These are phyloP conservation scores for Dendrothele bispora DNA, from an alignment of 768 basidiomycete species.

Conservation along the genomic window DNA sequence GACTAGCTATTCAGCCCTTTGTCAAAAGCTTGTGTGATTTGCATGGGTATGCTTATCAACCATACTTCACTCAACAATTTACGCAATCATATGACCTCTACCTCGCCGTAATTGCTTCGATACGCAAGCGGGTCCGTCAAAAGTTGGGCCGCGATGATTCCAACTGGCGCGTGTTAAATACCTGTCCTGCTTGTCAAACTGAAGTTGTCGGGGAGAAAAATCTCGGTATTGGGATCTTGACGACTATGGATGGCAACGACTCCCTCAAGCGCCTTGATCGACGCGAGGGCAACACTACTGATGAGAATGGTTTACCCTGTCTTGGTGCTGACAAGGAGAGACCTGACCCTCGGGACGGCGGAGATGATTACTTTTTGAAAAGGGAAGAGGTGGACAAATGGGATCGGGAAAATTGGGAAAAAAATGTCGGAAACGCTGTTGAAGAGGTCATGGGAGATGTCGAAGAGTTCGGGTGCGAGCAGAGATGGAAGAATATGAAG, in stretches of 20 bases:
- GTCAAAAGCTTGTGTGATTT: constrained; percentile 15
- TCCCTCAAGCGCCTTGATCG: constrained; percentile 10
- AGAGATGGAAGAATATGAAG: background rate
- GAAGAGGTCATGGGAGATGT: background rate
- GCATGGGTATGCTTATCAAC: constrained; percentile 11
- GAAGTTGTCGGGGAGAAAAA: constrained; percentile 21
- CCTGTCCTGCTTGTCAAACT: constrained; percentile 26
- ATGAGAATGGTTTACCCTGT: background rate
- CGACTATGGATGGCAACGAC: constrained; percentile 25
- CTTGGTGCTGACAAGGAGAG: background rate
- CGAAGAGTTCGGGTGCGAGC: background rate
- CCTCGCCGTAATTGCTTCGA: constrained; percentile 9
- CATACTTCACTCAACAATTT: constrained; percentile 13
- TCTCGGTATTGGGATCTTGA: constrained; percentile 16
- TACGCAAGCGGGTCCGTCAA: constrained; percentile 6
- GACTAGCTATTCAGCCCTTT: constrained; percentile 13
- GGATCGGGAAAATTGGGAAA: background rate
- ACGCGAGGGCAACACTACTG: background rate
- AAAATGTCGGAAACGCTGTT: background rate
- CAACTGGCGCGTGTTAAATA: constrained; percentile 20
- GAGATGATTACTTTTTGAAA: constrained; percentile 1
- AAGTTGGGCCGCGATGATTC: constrained; percentile 17
- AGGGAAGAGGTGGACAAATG: background rate
- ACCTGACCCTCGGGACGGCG: background rate
- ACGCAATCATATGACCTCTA: constrained; percentile 20